Base-by-base conservation (phyloP, 768 basidiomycete species). In the Artomyces pyxidatus region DNA sequence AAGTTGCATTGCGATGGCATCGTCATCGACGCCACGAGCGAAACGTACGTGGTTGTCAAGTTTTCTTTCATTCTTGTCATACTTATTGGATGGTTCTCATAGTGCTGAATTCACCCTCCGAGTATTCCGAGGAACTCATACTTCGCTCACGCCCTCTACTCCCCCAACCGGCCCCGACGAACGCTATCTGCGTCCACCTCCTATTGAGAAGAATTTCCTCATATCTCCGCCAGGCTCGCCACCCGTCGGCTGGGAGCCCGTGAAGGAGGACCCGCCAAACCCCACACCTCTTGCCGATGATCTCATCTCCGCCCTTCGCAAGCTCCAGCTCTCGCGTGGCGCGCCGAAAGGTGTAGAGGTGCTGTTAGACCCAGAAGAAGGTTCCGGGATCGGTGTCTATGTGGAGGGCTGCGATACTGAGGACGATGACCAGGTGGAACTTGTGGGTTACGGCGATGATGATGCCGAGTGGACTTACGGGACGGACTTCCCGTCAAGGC, bases 141-240 rank as follows among this genome's bases (percentile, higher is more conserved):
- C 82, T 50, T 80, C 83, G 3, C 65, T 88, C 42, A 68, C 74
- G 47, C 65, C 65, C 50, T 64, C 45, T 58, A 59, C 51, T 58
- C 65, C 37, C 21, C 54, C 55, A 3, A 53, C 46, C 30, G 57
- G 58, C 8, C 50, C 55, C 26, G 58, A 59, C 49, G 21, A n/a
- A 16, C 69, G 74, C 57, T 80, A 83, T 59, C 76, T 94, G 29
- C 77, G 74, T 37, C 91, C 93, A 0, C 95, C 95, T 0, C 68
- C 75, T 0, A 57, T 83, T 32, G 87, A 93, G 58, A 91, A 91
- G 68, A 98, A 98, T 68, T 98, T 97, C 68, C 76, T 99, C 41
- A 94, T 99, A 54, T 98, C 96, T 0, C 96, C 96, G 0, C 96
- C 96, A 3, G 96, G 96, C 4, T 96, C 93, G 0, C 96, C 96